A percentile compares a stretch with the other conserved stretches of the same genome.
These are phyloP conservation scores for Aspergillus wentii DNA, from an alignment of 495 filamentous ascomycete genomes.

Conservation along the genomic window DNA sequence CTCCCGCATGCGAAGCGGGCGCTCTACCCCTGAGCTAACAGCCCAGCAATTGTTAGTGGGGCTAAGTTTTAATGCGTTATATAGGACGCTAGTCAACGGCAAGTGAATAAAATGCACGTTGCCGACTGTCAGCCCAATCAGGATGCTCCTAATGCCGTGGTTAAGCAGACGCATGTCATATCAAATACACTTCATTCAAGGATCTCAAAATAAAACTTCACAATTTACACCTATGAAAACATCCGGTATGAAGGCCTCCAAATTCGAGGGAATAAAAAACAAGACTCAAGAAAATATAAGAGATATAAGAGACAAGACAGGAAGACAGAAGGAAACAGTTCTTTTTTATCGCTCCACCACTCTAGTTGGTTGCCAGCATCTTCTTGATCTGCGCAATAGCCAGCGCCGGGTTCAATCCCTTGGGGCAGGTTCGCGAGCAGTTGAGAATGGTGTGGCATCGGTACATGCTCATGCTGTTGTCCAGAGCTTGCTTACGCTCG, in stretches of 20 bases:
- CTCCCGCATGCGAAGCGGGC: conserved; percentile 20
- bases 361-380: conserved; percentile 62
- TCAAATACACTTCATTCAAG: background rate
- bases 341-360: conserved; percentile 19
- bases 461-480: conserved; percentile 98
- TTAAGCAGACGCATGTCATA: no score
- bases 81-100: no score
- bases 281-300: conserved; percentile 8
- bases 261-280: conserved; percentile 23
- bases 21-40: conserved; percentile 20
- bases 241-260: conserved; percentile 30
- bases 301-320: conserved; percentile 15
- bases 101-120: no score
- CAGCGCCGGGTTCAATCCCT: conserved; percentile 91
- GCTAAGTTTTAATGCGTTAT: no score
- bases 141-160: no score
- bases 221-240: conserved; percentile 48
- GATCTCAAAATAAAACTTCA: conserved; percentile 30
- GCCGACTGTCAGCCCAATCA: no score
- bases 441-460: conserved; percentile 99
- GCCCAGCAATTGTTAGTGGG: conserved; percentile 12
- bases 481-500: conserved; percentile 82
- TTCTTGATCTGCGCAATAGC: conserved; percentile 99
- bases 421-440: conserved; percentile 93
- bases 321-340: conserved; percentile 20